phyloP scores from a whole-genome alignment of 2,329 filamentous ascomycete species.

The Juglanconis sp. region DNA sequence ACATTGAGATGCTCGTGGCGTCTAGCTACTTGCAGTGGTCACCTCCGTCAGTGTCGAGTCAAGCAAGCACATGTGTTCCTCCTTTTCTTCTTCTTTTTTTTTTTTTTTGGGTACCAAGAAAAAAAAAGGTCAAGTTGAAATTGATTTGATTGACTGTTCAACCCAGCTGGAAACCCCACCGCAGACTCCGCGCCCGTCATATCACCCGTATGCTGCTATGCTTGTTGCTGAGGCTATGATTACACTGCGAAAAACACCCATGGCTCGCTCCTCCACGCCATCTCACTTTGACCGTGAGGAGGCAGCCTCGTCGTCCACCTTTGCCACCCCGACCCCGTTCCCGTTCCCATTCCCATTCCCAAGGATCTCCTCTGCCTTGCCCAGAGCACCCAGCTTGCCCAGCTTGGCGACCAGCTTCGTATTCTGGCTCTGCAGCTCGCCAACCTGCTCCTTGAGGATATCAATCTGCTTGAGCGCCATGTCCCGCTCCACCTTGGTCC shows the following conservation, averaged over 20 bases:
- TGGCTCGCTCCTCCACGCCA: no score
- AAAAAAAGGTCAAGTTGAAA: no score
- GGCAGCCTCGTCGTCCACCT: neutral
- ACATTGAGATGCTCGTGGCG: no score
- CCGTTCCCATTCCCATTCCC: constrained; percentile 2
- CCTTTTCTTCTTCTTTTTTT: neutral
- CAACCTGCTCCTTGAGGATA: constrained; percentile 52
- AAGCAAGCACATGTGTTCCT: no score
- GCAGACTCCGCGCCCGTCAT: neutral
- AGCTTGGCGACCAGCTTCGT: constrained; percentile 54
- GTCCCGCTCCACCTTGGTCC: constrained; percentile 48
- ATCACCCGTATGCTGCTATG: neutral
- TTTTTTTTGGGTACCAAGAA: neutral
- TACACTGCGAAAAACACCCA: no score
- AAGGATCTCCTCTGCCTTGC: neutral
- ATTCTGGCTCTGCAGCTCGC: constrained; percentile 58
- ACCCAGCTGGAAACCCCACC: neutral
- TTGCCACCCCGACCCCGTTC: neutral
- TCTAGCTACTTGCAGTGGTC: no score
- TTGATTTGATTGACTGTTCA: neutral
- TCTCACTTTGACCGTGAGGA: constrained; percentile 6
- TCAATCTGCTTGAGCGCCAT: constrained; percentile 51
- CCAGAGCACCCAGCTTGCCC: constrained; percentile 37
- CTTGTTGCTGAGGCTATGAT: neutral
- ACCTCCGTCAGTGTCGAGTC: no score